Conservation (phyloP, 176 grass and related monocot genomes). For the Ensete glaucum region DNA sequence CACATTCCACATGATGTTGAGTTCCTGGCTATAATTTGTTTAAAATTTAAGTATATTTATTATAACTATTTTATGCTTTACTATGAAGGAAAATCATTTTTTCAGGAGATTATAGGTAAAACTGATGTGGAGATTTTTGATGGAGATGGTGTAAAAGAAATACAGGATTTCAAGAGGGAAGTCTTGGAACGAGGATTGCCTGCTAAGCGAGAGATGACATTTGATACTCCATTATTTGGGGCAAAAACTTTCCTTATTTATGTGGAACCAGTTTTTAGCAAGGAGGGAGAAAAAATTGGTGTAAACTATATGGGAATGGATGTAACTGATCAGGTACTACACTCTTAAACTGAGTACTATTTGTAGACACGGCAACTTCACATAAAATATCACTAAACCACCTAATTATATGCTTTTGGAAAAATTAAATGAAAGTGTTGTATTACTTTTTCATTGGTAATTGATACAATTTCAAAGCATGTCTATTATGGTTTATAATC, state of each 20-base stretch:
- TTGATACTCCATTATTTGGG: slow-evolving; percentile 76
- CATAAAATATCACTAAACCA: too few relatives aligned
- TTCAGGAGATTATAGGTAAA: slow-evolving; percentile 94
- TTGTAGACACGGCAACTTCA: too few relatives aligned
- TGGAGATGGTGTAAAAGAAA: slow-evolving; percentile 68
- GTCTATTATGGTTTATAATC: too few relatives aligned
- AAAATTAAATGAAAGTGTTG: too few relatives aligned
- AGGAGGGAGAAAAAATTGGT: slow-evolving; percentile 55
- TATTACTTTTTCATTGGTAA: too few relatives aligned
- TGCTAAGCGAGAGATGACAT: slow-evolving; percentile 77
- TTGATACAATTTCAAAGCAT: too few relatives aligned
- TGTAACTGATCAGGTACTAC: slow-evolving; percentile 71
- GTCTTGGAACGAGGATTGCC: slow-evolving; percentile 53
- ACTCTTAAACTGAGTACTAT: neutral
- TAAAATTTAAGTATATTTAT: neutral
- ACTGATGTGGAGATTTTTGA: slow-evolving; percentile 82
- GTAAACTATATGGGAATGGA: slow-evolving; percentile 94
- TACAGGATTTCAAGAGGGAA: slow-evolving; percentile 71
- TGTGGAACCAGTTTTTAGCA: slow-evolving; percentile 86
- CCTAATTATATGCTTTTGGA: too few relatives aligned
- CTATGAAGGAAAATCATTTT: slow-evolving; percentile 14
- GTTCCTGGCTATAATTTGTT: neutral
- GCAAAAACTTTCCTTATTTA: slow-evolving; percentile 84
- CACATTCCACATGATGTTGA: neutral
- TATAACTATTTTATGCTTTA: slow-evolving; percentile 13